phyloP scores from a whole-genome alignment of 495 filamentous ascomycete genomes.

The Aspergillus carlsbadensis region DNA sequence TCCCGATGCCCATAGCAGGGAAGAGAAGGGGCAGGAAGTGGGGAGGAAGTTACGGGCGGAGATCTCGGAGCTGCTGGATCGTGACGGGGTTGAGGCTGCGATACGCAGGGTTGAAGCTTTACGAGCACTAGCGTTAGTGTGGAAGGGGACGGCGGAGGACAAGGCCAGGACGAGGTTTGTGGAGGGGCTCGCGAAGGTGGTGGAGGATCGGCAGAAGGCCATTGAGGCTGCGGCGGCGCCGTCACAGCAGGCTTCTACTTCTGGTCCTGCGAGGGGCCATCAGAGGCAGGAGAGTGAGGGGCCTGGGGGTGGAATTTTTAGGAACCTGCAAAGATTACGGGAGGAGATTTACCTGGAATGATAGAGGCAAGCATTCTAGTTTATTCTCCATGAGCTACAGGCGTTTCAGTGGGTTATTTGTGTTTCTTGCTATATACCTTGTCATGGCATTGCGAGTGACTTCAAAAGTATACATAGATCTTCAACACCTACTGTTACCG shows the following conservation, averaged over 20 bases:
- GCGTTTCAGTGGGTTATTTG: neutral
- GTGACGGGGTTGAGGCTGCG: conserved; percentile 63
- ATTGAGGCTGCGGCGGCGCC: conserved; percentile 51
- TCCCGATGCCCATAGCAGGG: conserved; percentile 60
- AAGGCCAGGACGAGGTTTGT: conserved; percentile 79
- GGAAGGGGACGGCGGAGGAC: conserved; percentile 93
- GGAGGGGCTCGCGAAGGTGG: conserved; percentile 65
- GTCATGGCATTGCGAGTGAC: neutral
- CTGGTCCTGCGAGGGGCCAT: conserved; percentile 24
- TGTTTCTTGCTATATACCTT: neutral
- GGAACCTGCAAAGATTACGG: conserved; percentile 74
- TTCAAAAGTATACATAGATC: no score
- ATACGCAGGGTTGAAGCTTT: conserved; percentile 68
- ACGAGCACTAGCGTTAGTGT: conserved; percentile 69
- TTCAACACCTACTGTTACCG: no score
- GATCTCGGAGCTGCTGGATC: conserved; percentile 63
- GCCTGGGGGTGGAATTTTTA: conserved; percentile 73
- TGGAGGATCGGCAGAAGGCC: conserved; percentile 55
- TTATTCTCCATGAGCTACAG: neutral
- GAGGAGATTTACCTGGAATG: conserved; percentile 65
- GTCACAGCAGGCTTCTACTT: conserved; percentile 17
- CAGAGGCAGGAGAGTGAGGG: conserved; percentile 43
- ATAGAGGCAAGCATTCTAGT: conserved; percentile 1
- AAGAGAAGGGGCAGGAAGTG: conserved; percentile 77
- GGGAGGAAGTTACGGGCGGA: conserved; percentile 68